Evolutionary conservation across 257 asterid species (phyloP), one percentile per base, ranked within the genome.

Genomic region (Solanum lycopersicoides): DNA sequence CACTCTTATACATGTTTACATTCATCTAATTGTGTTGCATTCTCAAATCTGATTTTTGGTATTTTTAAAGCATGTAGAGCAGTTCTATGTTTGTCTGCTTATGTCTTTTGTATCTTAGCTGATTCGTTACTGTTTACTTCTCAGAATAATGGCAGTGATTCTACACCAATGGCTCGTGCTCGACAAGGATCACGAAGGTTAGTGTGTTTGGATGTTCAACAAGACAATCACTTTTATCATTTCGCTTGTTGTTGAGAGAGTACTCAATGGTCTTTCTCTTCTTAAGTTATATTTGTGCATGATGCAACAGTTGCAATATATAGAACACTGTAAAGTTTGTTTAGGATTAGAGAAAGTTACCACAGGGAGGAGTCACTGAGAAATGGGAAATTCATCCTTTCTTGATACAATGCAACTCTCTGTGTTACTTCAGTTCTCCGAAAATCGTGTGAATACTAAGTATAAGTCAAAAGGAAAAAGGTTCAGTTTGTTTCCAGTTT

Each of bases 101-200:
- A 1, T 53, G 6, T 9, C 11, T 18, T 47, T 3, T 50, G 44
- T 50, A 82, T 28, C 10, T 1, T 32, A 7, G 2, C 85, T 50
- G 59, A 88, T 82, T n/a, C 56, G 2, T n/a, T 75, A 20, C 41
- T 30, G 32, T 45, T 86, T 25, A 13, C 32, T 32, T 86, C 86
- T 56, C 93, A 95, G 98, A 93, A 87, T 86, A 92, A 89, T 59
- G 92, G 93, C 45, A 86, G 91, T 84, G 92, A 87, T 88, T 75
- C 94, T 14, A 41, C 92, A 18, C 90, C 91, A 83, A 76, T 73
- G 82, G 91, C 90, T 32, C 93, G 93, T 23, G 86, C 95, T 77
- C 95, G 95, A 83, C 96, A 93, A 89, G 92, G 92, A 87, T 93
- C 98, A 39, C 88, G 95, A 87, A 93, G 97, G 98, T 95, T 89